Base-by-base conservation (phyloP, 495 filamentous ascomycete genomes). In the Podospora australis region DNA sequence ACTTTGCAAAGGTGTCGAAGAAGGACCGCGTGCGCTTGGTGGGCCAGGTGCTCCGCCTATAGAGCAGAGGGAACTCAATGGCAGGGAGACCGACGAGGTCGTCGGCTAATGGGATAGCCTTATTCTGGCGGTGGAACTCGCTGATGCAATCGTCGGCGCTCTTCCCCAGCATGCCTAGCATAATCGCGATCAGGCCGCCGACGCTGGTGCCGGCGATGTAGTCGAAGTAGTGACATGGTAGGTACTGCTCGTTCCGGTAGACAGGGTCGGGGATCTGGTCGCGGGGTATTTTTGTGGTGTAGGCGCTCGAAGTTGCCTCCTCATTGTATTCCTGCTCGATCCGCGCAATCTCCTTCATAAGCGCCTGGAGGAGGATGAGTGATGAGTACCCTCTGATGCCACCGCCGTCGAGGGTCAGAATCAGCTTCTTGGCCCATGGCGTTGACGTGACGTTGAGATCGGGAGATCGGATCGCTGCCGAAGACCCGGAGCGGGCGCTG, bases 211-310 rank as follows among this genome's bases (percentile, higher is more conserved):
- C 68, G 3, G 60, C 65, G 14, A 71, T 66, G 44, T 67, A 62
- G 55, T 70, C 64, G 29, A 70, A 70, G 42, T 66, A 71, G 9
- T 80, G 71, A 53, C 69, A 76, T 7, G 75, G 76, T 39, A 76
- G 66, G 19, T 70, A 70, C 21, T 70, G 59, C 16, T 67, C 65
- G 11, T 70, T 55, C 20, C 54, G 54, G 16, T 71, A 62, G 26
- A 77, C 60, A 0, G 50, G 57, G 29, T 66, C 62, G 63, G 80
- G 74, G 19, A 82, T 62, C 16, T 38, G 19, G 10, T 57, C 47
- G 13, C 48, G 38, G 1, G 48, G 45, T 34, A 63, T 62, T 2
- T 47, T 48, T 10, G 47, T 49, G 6, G 62, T 63, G 23, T 61
- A 48, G n/a, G 62, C 60, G 39, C 55, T 59, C 0, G 55, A 63